Evolutionary conservation across 805 yeast genomes (phyloP).

Genomic region (Citeromyces matritensis): DNA sequence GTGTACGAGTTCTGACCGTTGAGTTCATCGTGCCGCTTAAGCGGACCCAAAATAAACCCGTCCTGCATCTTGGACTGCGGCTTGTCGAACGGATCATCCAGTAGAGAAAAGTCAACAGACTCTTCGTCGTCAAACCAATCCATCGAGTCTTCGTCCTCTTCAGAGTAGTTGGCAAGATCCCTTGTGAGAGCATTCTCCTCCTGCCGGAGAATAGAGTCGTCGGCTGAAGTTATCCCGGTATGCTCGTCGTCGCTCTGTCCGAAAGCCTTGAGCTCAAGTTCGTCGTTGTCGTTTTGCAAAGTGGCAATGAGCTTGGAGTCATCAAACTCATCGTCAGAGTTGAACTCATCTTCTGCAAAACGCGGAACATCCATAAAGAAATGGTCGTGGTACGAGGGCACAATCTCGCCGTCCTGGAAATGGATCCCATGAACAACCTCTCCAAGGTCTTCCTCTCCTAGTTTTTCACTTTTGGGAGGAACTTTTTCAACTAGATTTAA

Average conservation of each 20-base stretch:
- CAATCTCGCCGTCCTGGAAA: constrained; percentile 3
- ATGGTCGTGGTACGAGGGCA: constrained; percentile 14
- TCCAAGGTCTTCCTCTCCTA: constrained; percentile 45
- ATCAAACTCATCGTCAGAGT: constrained; percentile 49
- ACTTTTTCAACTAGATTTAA: constrained; percentile 2
- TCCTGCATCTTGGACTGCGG: neutral
- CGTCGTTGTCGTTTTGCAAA: constrained; percentile 20
- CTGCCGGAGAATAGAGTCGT: constrained; percentile 18
- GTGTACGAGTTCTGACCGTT: neutral
- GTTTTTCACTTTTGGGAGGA: constrained; percentile 6
- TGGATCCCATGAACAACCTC: constrained; percentile 25
- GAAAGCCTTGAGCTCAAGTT: constrained; percentile 15
- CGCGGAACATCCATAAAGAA: constrained; percentile 30
- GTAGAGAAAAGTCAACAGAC: constrained; percentile 1
- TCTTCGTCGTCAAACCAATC: constrained; percentile 12
- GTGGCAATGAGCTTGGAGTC: constrained; percentile 27
- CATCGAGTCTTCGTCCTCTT: constrained; percentile 14
- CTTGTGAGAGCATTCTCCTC: constrained; percentile 27
- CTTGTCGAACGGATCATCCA: neutral
- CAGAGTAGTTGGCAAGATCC: constrained; percentile 17
- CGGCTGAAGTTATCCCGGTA: constrained; percentile 9
- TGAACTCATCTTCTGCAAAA: constrained; percentile 23
- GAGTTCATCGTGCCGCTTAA: constrained; percentile 1
- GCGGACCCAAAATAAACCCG: constrained; percentile 4
- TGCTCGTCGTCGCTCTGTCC: constrained; percentile 18